Base-by-base conservation (phyloP, 345 rosid genomes). In the Arabidopsis suecica region DNA sequence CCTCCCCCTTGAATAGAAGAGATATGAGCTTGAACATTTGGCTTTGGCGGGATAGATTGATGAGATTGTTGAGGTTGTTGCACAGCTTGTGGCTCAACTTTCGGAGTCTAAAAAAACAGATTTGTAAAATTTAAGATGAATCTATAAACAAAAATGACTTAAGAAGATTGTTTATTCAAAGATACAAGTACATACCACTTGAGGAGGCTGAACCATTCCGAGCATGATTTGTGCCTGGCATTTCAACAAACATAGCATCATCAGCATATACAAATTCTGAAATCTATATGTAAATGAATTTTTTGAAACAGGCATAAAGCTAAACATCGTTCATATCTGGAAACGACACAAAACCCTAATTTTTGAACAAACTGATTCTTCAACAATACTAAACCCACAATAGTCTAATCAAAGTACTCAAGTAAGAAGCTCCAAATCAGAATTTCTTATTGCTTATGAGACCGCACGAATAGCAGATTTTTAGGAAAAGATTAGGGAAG, bases 151-250 rank as follows among this genome's bases (percentile, higher is more conserved):
- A 67, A 58, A 44, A 34, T 28, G 62, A 38, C 11, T 56, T 34
- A 20, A 72, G 30, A 54, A 20, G 63, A 8, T 41, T 28, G 66
- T 22, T 62, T 57, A 23, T 10, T 30, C 14, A 73, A 40, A 65
- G 77, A 71, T 40, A 9, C 67, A 62, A 74, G 38, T 72, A 50
- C 65, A 75, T 84, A 95, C 99, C 89, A 60, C 86, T 88, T 86
- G 97, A 69, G 96, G 91, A 47, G 97, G 96, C 79, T 90, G 94
- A 66, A 95, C 91, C 99, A 95, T 95, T 83, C 99, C 99, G 34
- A 95, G 94, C 99, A 95, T 95, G 77, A 95, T 90, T 69, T 95
- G 98, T 68, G 99, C 99, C 98, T 92, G 80, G 7, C 44, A 68
- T 68, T 37, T 60, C 30, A 69, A 58, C 61, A 70, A 32, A 37